Evolutionary conservation across 2,329 filamentous ascomycete genomes (phyloP), one percentile per base, ranked within the genome.

Genomic region (Hypoxylon sp.): DNA sequence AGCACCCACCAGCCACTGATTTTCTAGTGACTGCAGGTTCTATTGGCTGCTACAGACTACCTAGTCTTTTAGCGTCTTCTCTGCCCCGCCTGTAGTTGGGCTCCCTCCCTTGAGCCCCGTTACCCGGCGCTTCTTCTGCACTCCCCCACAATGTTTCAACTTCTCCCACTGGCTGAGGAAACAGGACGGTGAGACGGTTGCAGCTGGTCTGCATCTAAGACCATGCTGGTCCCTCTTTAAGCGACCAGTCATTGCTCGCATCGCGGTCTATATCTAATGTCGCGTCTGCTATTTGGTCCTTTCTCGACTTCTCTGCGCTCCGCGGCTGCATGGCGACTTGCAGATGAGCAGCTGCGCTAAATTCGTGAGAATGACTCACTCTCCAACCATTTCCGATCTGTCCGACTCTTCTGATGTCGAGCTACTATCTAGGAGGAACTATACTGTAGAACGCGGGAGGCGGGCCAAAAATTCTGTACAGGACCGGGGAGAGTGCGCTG

Each of bases 191-290:
- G 76, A 78, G 75, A 77, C 76, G 53, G 71, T 63, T 72, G 73
- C 72, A 74, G 59, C 35, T 66, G 64, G 60, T 60, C 66, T 74
- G 73, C 75, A 77, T 73, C 24, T 14, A 64, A 53, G 54, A 68
- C 65, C 67, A 67, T 77, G 77, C 74, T 70, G 48, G 70, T 63
- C 70, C 68, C 51, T 70, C 68, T 48, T 56, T 44, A 53, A 62
- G 65, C 66, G 75, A 71, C 77, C 77, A 79, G 58, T 78, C 76
- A 79, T 70, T 67, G 73, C 70, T 73, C 68, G 57, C 62, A 67
- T 73, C 77, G 75, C 77, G 77, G 67, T 77, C 70, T 54, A 69
- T 71, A 70, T 60, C 50, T n/a, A 63, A 58, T 48, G 63, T 75
- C 77, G 76, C 77, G 76, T 77, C 70, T 74, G 60, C 68, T 44